Base-by-base conservation (phyloP, 108 stramenopile genomes). In the Cyclotella atomus region DNA sequence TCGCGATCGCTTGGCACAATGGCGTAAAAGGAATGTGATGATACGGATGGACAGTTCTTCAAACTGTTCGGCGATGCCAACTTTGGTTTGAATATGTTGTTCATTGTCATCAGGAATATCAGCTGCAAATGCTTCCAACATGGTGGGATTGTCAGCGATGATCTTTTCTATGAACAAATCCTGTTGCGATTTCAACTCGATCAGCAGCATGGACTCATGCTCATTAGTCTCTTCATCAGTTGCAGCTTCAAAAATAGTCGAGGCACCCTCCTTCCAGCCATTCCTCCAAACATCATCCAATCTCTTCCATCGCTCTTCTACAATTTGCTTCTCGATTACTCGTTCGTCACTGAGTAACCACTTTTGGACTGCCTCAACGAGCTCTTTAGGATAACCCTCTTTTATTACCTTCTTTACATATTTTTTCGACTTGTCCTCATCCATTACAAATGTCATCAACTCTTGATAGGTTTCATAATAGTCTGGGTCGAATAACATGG, bases 1-100 rank as follows among this genome's bases (percentile, higher is more conserved):
- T 38, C 71, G 55, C 14, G 82, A 76, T 19, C 77, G 77, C 36
- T 62, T 34, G 10, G 82, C 82, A 24, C 82, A 83, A 45, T 78
- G 71, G 61, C 71, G 65, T 14, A 59, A 57, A 1, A 72, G 38
- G 12, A 38, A 41, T 7, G 49, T 50, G n/a, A 80, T 33, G 6
- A 73, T 23, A 10, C 35, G 60, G 47, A 38, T 59, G 0, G 71
- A 12, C 17, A 80, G 19, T 55, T 68, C 55, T 33, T 68, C 32
- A 25, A 80, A 80, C 47, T 53, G 47, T 10, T 2, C 24, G 5
- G 53, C 43, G 23, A 61, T 33, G 16, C 46, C 56, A 14, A 24
- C 28, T 57, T 2, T 27, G 25, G 43, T 16, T n/a, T n/a, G n/a
- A n/a, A n/a, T n/a, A n/a, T n/a, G n/a, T 25, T 16, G 4, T 12